phyloP scores from a whole-genome alignment of 495 filamentous ascomycete genomes.

The Trichoderma reesei region DNA sequence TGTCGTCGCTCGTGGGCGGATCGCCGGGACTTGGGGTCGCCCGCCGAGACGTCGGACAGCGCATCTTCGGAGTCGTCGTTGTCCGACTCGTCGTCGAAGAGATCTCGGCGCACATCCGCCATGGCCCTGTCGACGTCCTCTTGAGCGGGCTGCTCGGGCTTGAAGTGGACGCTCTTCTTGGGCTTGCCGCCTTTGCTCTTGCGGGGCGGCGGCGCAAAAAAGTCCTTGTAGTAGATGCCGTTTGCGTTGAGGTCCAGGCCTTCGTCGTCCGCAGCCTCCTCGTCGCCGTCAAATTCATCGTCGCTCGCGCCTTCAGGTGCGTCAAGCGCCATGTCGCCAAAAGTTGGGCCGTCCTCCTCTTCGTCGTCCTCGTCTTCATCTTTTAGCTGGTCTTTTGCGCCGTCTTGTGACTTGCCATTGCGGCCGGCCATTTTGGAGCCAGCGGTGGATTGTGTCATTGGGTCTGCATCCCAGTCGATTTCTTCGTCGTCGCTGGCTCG shows the following conservation, averaged over 20 bases:
- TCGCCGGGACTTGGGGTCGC: constrained; percentile 45
- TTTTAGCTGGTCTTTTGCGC: constrained; percentile 16
- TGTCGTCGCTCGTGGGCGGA: constrained; percentile 82
- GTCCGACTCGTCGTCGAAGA: constrained; percentile 76
- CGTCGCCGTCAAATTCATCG: constrained; percentile 43
- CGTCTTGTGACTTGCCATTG: constrained; percentile 8
- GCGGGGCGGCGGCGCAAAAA: constrained; percentile 74
- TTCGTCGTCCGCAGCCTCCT: constrained; percentile 27
- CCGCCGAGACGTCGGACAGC: constrained; percentile 44
- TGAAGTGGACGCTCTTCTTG: constrained; percentile 10
- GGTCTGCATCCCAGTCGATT: constrained; percentile 74
- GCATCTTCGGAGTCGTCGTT: constrained; percentile 44
- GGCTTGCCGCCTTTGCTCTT: constrained; percentile 37
- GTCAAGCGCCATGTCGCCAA: constrained; percentile 57
- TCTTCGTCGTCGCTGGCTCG: constrained; percentile 65
- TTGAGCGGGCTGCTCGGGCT: constrained; percentile 30
- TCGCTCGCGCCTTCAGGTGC: constrained; percentile 43
- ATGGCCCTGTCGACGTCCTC: constrained; percentile 77
- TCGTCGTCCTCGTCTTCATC: constrained; percentile 39
- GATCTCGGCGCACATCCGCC: constrained; percentile 76
- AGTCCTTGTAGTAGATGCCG: constrained; percentile 77
- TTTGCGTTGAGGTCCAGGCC: constrained; percentile 60
- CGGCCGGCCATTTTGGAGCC: not conserved
- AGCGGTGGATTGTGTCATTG: constrained; percentile 28
- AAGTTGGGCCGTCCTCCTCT: constrained; percentile 67